Evolutionary conservation across 1,284 basidiomycete genomes (phyloP).

Genomic region (Puccinia polysora): DNA sequence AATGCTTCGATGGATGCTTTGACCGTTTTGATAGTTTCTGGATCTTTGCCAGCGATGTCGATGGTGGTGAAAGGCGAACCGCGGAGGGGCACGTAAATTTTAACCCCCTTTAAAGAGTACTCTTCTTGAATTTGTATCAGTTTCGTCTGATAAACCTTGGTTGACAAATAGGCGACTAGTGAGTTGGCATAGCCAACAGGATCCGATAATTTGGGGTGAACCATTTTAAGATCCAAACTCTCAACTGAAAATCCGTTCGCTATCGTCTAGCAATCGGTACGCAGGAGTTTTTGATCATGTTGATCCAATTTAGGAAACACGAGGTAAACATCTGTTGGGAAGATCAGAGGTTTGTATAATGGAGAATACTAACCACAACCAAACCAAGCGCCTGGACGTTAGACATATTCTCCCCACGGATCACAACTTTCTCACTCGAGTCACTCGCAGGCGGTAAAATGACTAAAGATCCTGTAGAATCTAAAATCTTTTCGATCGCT

Average conservation of each 20-base stretch:
- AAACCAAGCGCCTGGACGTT: conserved; percentile 35
- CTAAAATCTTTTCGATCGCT: conserved; percentile 71
- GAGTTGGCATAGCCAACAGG: conserved; percentile 68
- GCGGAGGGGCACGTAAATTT: conserved; percentile 62
- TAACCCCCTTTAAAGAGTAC: conserved; percentile 65
- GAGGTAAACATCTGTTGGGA: no score
- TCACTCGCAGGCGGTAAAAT: conserved; percentile 69
- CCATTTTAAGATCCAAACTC: conserved; percentile 55
- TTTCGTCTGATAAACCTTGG: conserved; percentile 64
- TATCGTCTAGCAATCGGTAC: conserved; percentile 54
- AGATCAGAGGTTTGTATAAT: no score
- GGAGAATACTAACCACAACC: conserved; percentile 36
- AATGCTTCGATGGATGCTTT: conserved; percentile 26
- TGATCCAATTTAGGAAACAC: neutral
- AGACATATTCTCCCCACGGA: conserved; percentile 37
- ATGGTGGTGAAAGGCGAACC: conserved; percentile 58
- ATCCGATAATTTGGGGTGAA: conserved; percentile 54
- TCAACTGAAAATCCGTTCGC: conserved; percentile 57
- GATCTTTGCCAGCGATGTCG: conserved; percentile 55
- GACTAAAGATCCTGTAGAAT: conserved; percentile 74
- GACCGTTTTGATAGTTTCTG: conserved; percentile 70
- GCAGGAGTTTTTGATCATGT: neutral
- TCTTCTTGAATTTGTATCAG: conserved; percentile 57
- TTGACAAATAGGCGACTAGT: conserved; percentile 71
- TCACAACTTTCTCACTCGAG: conserved; percentile 63